Evolutionary conservation across 176 grass and related monocot genomes (phyloP), one percentile per base, ranked within the genome.

Genomic region (Aegilops tauschii): DNA sequence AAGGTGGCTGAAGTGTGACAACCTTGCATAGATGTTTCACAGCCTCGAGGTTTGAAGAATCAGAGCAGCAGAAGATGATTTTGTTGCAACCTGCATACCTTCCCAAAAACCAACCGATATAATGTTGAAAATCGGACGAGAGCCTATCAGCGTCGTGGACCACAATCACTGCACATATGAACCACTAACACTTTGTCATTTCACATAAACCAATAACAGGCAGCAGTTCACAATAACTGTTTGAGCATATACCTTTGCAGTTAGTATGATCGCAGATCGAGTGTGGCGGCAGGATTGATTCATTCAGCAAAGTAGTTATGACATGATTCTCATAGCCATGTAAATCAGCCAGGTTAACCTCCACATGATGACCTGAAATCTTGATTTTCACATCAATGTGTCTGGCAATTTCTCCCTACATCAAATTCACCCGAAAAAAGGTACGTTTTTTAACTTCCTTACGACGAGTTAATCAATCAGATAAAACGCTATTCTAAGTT

Each of bases 301-400:
- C 93, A 73, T 86, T 90, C 70, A 92, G 42, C 88, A 95, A 90
- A 81, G 85, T 44, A 8, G 85, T 80, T 68, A 95, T 83, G 17
- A 88, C 80, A 90, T 92, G 39, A 76, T 92, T 95, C 83, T 92
- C 85, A 45, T 90, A 95, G 25, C 90, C 93, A 83, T 90, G 93
- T 64, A 90, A 62, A 78, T 92, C 93, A 30, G 78, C 80, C 83
- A 95, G 23, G 84, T 88, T 92, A 61, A 92, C 85, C 85, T 95
- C 90, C 47, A 95, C 88, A 81, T 95, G 93, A 75, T 83, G 90
- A 9, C 7, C 59, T 35, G 93, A 95, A 52, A 70, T 54, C 79
- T 69, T 90, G 80, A 90, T 27, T 69, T 35, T 90, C 42, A 92
- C 37, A 65, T 95, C 83, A 39, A 95, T 86, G 47, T 89, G 83